Percentiles rank a stretch among this genome's conserved stretches.
phyloP scores from a whole-genome alignment of 805 yeast species.

The Lipomyces kockii region DNA sequence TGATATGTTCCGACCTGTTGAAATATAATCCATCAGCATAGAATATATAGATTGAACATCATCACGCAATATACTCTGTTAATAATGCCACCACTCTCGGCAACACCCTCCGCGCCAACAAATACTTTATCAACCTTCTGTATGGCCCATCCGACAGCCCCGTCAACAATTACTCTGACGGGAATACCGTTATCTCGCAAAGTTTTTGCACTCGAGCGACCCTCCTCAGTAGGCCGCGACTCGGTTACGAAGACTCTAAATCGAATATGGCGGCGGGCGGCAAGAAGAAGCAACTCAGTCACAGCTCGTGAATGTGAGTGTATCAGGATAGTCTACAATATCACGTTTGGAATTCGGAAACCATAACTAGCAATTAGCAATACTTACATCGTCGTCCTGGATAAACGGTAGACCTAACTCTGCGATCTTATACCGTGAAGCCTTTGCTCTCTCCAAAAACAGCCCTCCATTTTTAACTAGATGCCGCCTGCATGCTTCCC shows the following conservation, averaged over 20 bases:
- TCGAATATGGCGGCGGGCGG: conserved; percentile 75
- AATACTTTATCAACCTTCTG: conserved; percentile 90
- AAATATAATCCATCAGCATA: neutral
- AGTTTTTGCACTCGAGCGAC: conserved; percentile 68
- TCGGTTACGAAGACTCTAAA: conserved; percentile 93
- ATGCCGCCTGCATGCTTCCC: conserved; percentile 90
- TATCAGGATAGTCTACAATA: conserved; percentile 58
- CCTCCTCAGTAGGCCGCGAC: conserved; percentile 83
- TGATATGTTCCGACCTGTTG: conserved; percentile 80
- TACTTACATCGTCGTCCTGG: conserved; percentile 81
- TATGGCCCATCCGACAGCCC: conserved; percentile 90
- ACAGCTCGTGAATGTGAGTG: conserved; percentile 95
- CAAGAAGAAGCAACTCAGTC: conserved; percentile 70
- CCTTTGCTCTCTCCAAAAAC: conserved; percentile 89
- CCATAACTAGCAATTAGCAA: neutral
- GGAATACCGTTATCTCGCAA: conserved; percentile 79
- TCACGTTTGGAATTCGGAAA: neutral
- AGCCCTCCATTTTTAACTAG: conserved; percentile 91
- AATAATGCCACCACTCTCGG: conserved; percentile 97
- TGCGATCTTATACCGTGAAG: conserved; percentile 84
- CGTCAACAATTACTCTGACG: conserved; percentile 83
- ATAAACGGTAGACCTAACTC: conserved; percentile 86
- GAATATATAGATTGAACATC: neutral
- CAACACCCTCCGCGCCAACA: conserved; percentile 99
- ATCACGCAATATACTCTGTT: conserved; percentile 57